Evolutionary conservation across 177 flowering plant species (phyloP).

Genomic region (Vitis hybrid): DNA sequence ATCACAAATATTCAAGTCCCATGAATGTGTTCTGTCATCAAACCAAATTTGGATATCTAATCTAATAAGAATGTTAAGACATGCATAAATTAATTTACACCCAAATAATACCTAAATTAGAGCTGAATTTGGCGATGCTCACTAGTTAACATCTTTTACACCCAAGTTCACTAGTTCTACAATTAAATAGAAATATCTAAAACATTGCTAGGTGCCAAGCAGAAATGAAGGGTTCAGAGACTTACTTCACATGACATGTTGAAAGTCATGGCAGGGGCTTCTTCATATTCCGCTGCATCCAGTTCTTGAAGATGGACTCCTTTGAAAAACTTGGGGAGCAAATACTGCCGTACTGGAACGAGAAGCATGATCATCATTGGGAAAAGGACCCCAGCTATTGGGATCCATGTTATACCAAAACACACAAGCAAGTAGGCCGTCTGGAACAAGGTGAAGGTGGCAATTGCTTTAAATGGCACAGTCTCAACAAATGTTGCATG

Average conservation of each 20-base stretch:
- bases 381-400: constrained; percentile 91
- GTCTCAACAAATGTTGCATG: constrained; percentile 89
- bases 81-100: neutral
- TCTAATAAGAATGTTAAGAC: neutral
- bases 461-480: constrained; percentile 81
- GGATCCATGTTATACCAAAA: constrained; percentile 95
- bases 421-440: constrained; percentile 74
- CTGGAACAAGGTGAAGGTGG: constrained; percentile 79
- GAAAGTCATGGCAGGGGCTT: constrained; percentile 70
- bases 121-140: too few species aligned
- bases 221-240: constrained; percentile 9
- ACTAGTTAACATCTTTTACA: too few species aligned
- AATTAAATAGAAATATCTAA: neutral
- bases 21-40: too few species aligned
- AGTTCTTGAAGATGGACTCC: constrained; percentile 90
- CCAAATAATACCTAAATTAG: too few species aligned
- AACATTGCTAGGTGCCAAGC: neutral
- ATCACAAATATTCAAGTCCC: too few species aligned
- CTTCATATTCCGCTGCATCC: constrained; percentile 97
- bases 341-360: constrained; percentile 84
- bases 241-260: constrained; percentile 69
- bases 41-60: neutral
- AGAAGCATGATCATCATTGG: constrained; percentile 93
- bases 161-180: too few species aligned
- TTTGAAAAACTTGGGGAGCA: constrained; percentile 88